Evolutionary conservation across 148 eudicot species (phyloP).

Genomic region (Polygonum maritimum): DNA sequence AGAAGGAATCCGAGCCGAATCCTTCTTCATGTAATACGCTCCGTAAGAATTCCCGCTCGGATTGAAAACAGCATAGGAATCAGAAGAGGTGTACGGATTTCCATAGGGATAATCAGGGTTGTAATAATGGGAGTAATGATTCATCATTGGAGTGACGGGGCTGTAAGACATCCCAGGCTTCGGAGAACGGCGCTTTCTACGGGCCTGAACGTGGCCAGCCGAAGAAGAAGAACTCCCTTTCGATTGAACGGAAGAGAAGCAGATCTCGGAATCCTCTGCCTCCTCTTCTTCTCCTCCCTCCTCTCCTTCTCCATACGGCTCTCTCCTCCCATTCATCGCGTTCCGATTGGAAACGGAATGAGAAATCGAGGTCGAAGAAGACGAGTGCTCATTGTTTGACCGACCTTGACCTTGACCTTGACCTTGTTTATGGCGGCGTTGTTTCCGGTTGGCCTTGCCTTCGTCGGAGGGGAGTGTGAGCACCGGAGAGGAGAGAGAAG

Average conservation of each 20-base stretch:
- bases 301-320: background rate
- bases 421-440: background rate
- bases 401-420: background rate
- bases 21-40: constrained; percentile 69
- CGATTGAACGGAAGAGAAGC: constrained; percentile 21
- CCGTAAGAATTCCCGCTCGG: constrained; percentile 10
- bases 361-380: constrained; percentile 29
- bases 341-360: constrained; percentile 1
- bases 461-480: constrained; percentile 57
- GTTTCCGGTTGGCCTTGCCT: constrained; percentile 16
- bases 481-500: constrained; percentile 54
- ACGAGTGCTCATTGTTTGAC: constrained; percentile 11
- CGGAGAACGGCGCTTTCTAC: constrained; percentile 12
- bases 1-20: constrained; percentile 35
- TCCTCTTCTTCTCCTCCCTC: constrained; percentile 3
- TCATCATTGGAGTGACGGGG: background rate
- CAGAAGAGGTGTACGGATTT: constrained; percentile 9
- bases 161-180: constrained; percentile 33
- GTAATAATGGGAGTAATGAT: background rate
- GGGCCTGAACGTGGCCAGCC: background rate
- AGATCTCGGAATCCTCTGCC: constrained; percentile 31
- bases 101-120: constrained; percentile 7
- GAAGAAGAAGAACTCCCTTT: background rate
- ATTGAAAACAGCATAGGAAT: background rate
- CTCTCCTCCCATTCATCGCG: background rate